Evolutionary conservation across 2,329 filamentous ascomycete genomes (phyloP).

Genomic region (Colletotrichum magnum): DNA sequence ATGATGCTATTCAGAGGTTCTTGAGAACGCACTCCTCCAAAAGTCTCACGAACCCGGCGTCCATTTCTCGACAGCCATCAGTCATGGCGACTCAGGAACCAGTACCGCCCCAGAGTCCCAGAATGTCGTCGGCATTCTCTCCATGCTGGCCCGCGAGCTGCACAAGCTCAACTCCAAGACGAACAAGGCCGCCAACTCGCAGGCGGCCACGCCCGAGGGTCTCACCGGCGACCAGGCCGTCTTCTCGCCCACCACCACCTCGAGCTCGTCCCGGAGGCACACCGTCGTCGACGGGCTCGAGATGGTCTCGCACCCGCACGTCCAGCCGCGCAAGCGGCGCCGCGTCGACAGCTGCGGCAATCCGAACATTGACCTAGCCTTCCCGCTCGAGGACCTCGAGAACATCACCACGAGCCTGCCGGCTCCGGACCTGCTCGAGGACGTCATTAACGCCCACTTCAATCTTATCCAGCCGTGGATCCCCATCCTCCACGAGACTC

Average conservation of each 20-base stretch:
- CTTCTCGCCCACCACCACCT: slow-evolving; percentile 27
- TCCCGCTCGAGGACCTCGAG: slow-evolving; percentile 43
- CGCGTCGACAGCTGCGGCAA: slow-evolving; percentile 45
- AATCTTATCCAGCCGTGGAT: slow-evolving; percentile 57
- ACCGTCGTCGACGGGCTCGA: slow-evolving; percentile 15
- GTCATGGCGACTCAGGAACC: background rate
- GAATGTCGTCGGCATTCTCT: slow-evolving; percentile 41
- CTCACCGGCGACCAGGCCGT: slow-evolving; percentile 8
- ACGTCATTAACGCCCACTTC: slow-evolving; percentile 50
- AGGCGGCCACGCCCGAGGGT: slow-evolving; percentile 18
- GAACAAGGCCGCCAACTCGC: background rate
- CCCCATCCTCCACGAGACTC: slow-evolving; percentile 52
- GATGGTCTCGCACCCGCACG: slow-evolving; percentile 28
- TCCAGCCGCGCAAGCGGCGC: slow-evolving; percentile 40
- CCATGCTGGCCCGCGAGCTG: slow-evolving; percentile 42
- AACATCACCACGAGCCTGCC: slow-evolving; percentile 46
- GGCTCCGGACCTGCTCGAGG: slow-evolving; percentile 38
- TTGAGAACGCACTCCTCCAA: slow-evolving; percentile 38
- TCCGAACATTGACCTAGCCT: slow-evolving; percentile 42
- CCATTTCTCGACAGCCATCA: background rate
- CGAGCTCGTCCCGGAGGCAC: slow-evolving; percentile 25
- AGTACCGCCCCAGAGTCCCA: slow-evolving; percentile 24
- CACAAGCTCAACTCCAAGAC: slow-evolving; percentile 40
- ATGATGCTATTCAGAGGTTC: slow-evolving; percentile 20
- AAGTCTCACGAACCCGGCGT: slow-evolving; percentile 18